Percentiles rank a stretch among this genome's conserved stretches.
phyloP scores from a whole-genome alignment of 805 yeast species.

The Candida cerambycidarum region DNA sequence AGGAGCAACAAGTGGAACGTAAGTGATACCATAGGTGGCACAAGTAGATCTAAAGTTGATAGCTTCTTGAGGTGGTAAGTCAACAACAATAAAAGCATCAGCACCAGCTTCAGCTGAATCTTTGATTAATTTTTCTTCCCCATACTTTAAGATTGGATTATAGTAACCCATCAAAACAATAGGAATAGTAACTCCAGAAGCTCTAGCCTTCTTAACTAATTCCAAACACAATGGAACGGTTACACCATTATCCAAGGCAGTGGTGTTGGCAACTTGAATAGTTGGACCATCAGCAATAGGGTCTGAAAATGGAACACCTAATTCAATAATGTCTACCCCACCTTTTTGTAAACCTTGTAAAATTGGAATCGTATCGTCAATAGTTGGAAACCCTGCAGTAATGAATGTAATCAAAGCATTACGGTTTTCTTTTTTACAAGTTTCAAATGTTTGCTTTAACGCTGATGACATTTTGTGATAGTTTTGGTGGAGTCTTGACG shows the following conservation, averaged over 20 bases:
- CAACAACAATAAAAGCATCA: slow-evolving; percentile 92
- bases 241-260: slow-evolving; percentile 82
- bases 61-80: slow-evolving; percentile 98
- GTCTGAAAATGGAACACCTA: slow-evolving; percentile 96
- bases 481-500: not conserved
- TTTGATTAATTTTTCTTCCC: slow-evolving; percentile 77
- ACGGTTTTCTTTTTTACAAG: slow-evolving; percentile 65
- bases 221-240: slow-evolving; percentile 70
- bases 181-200: slow-evolving; percentile 82
- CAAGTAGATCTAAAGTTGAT: slow-evolving; percentile 77
- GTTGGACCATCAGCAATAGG: slow-evolving; percentile 99
- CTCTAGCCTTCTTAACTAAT: slow-evolving; percentile 72
- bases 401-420: slow-evolving; percentile 87
- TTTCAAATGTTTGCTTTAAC: slow-evolving; percentile 58
- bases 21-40: slow-evolving; percentile 66
- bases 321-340: slow-evolving; percentile 92
- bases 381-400: slow-evolving; percentile 91
- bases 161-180: slow-evolving; percentile 96
- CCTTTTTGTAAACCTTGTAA: slow-evolving; percentile 88
- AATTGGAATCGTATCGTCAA: slow-evolving; percentile 85
- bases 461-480: slow-evolving; percentile 46
- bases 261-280: slow-evolving; percentile 82
- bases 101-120: slow-evolving; percentile 90
- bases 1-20: slow-evolving; percentile 95
- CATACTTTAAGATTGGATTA: slow-evolving; percentile 88